Base-by-base conservation (phyloP, 2,329 filamentous ascomycete species). In the Cylindrodendrum hubeiense region DNA sequence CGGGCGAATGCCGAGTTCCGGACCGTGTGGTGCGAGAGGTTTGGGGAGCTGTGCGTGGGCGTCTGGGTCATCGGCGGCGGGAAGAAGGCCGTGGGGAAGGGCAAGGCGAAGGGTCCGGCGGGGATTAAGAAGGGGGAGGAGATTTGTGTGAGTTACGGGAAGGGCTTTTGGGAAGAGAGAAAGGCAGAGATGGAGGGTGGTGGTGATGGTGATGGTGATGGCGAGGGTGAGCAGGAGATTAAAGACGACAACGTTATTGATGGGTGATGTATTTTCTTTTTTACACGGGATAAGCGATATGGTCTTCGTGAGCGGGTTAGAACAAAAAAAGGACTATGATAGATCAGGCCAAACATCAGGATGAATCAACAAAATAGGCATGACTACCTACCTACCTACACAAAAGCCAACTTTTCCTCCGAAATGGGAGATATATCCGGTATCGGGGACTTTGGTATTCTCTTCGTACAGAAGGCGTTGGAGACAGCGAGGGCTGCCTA, bases 81-180 rank as follows among this genome's bases (percentile, higher is more conserved):
- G 63, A 68, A 60, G 67, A 65, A 49, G 57, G 65, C 37, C 15
- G 17, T 8, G 15, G 70, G 69, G 47, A 75, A 75, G 70, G 66
- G 66, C 47, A 72, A 66, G 58, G 75, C 74, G 30, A 78, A 75
- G 64, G 76, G 75, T 52, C 63, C 73, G 65, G 67, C 69, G 60
- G 79, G 84, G 1, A 84, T 90, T 28, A 83, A 74, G 52, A 89
- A 86, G 77, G 89, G 89, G 2, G 84, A 89, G 65, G 90, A 91
- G 81, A 87, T 91, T 57, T 74, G 91, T 55, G 87, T 91, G 13
- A 90, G 87, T 68, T 91, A 91, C 72, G 90, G 89, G 6, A 91
- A 89, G 75, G 90, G 90, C 1, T 91, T 92, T 68, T 91, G 89
- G 88, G 74, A 83, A 80, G 74, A 77, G 76, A 84, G 78, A 70